These are phyloP conservation scores for Fusarium nelsonii DNA, from an alignment of 2,329 filamentous ascomycete species.

Conservation along the genomic window DNA sequence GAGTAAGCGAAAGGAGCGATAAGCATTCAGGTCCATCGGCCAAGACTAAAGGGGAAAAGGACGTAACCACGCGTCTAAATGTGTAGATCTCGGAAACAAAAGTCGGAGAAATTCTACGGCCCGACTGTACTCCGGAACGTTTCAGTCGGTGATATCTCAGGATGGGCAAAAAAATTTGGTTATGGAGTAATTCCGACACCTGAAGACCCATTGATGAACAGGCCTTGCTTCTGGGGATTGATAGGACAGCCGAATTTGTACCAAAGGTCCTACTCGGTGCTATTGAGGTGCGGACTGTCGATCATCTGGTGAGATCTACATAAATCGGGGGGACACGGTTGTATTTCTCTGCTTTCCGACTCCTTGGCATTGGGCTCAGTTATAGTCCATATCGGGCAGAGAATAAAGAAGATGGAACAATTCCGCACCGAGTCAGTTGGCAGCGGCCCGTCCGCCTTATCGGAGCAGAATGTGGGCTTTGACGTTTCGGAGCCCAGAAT, in stretches of 20 bases:
- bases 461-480: not conserved
- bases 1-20: not conserved
- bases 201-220: not conserved
- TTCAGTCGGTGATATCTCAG: not conserved
- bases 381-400: not conserved
- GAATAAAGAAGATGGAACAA: not conserved
- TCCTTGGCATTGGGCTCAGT: not conserved
- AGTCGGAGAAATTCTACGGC: not conserved
- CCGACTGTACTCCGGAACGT: not conserved
- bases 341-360: not conserved
- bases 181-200: not conserved
- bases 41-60: too few species aligned
- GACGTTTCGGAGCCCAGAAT: not conserved
- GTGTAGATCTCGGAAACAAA: not conserved
- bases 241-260: not conserved
- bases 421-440: not conserved
- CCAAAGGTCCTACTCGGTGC: not conserved
- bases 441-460: not conserved
- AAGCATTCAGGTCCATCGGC: not conserved
- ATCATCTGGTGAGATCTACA: not conserved
- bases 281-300: not conserved
- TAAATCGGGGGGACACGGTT: not conserved
- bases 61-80: too few species aligned
- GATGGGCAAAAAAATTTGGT: not conserved
- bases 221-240: not conserved